Conservation (phyloP, 495 filamentous ascomycete genomes). For the Pyrenula aspistea region DNA sequence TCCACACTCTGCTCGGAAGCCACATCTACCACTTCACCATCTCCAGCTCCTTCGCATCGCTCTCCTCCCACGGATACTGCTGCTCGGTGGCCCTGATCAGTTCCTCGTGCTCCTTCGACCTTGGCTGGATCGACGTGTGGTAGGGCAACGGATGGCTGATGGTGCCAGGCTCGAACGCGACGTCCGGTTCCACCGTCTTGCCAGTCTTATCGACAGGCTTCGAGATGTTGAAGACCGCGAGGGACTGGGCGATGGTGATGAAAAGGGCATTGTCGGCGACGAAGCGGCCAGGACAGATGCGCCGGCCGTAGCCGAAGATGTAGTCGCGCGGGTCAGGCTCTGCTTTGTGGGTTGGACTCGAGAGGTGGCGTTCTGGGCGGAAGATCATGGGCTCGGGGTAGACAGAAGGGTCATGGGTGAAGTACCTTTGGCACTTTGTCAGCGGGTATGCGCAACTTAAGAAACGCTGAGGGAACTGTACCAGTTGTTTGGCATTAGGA, state of each 20-base stretch:
- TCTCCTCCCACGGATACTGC: slow-evolving; percentile 30
- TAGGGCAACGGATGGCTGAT: slow-evolving; percentile 27
- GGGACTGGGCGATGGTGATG: slow-evolving; percentile 18
- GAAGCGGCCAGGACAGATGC: slow-evolving; percentile 24
- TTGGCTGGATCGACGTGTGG: slow-evolving; percentile 16
- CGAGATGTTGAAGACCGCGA: slow-evolving; percentile 27
- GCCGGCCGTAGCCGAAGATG: slow-evolving; percentile 26
- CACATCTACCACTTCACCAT: background rate
- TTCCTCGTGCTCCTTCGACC: slow-evolving; percentile 17
- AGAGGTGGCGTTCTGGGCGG: slow-evolving; percentile 24
- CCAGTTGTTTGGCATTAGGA: background rate
- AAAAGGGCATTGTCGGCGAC: slow-evolving; percentile 24
- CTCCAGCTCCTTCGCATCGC: slow-evolving; percentile 17
- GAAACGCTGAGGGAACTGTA: background rate
- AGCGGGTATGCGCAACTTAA: background rate
- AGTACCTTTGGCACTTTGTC: slow-evolving; percentile 10
- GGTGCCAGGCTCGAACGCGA: slow-evolving; percentile 21
- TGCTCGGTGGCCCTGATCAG: slow-evolving; percentile 24
- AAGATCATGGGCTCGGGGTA: slow-evolving; percentile 23
- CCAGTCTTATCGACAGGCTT: slow-evolving; percentile 16
- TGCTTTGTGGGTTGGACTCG: slow-evolving; percentile 5
- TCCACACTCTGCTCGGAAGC: too few species aligned
- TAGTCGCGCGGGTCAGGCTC: slow-evolving; percentile 19
- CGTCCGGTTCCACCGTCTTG: slow-evolving; percentile 12
- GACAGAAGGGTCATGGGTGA: slow-evolving; percentile 18